Evolutionary conservation across 306 rosid species (phyloP).

Genomic region (Malus sylvestris): DNA sequence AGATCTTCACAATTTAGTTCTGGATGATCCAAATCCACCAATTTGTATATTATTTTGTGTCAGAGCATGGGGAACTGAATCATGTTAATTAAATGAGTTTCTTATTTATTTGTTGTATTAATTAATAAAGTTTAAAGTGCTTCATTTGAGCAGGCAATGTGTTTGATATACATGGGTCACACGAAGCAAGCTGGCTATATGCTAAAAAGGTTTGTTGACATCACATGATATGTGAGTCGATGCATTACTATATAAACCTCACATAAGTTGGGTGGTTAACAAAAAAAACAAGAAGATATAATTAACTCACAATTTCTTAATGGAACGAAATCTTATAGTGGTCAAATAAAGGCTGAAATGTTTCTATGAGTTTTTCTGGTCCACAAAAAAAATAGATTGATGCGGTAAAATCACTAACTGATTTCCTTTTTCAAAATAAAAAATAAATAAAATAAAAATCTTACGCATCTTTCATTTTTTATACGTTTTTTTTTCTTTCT

Average conservation of each 20-base stretch:
- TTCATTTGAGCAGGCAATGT: not conserved
- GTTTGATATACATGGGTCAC: not conserved
- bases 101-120: not conserved
- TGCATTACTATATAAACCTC: not conserved
- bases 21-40: not conserved
- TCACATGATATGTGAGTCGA: not conserved
- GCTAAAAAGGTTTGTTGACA: not conserved
- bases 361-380: fast-evolving
- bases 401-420: too few species aligned
- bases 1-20: too few species aligned
- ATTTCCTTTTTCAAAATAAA: too few species aligned
- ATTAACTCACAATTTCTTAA: too few species aligned
- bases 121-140: not conserved
- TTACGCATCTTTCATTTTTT: too few species aligned
- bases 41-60: not conserved
- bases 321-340: too few species aligned
- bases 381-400: too few species aligned
- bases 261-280: not conserved
- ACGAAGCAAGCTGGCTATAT: not conserved
- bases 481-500: too few species aligned
- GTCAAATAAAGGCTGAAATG: too few species aligned
- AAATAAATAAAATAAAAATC: too few species aligned
- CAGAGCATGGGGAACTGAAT: not conserved
- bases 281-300: not conserved
- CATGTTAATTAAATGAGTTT: not conserved